phyloP scores from a whole-genome alignment of 148 eudicot species.

The Silene uniflora region DNA sequence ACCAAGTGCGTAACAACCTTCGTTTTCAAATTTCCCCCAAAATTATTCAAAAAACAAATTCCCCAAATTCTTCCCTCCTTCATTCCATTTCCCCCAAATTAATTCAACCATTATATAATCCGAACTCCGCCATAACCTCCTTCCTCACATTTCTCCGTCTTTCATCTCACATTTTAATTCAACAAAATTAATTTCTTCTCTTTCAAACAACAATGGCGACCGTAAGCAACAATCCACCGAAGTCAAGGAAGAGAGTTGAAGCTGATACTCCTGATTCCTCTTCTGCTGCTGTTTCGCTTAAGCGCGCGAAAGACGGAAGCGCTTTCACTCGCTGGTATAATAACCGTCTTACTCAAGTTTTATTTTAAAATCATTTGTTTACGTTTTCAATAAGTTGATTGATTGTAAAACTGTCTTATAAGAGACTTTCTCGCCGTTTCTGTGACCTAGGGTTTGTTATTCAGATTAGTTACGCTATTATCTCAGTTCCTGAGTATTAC shows the following conservation, averaged over 20 bases:
- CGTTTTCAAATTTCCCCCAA: background rate
- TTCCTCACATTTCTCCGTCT: background rate
- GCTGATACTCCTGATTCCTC: conserved; percentile 36
- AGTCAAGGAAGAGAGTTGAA: conserved; percentile 66
- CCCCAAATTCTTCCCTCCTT: no score
- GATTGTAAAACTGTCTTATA: no score
- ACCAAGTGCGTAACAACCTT: background rate
- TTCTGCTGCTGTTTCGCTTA: conserved; percentile 34
- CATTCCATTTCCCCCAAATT: background rate
- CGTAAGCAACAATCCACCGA: conserved; percentile 22
- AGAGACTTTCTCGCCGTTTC: no score
- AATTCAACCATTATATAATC: background rate
- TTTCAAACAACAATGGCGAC: conserved; percentile 27
- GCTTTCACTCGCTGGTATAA: conserved; percentile 63
- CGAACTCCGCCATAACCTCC: background rate
- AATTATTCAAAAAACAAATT: no score
- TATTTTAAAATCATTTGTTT: no score
- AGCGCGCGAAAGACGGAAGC: conserved; percentile 70
- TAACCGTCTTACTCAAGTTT: background rate
- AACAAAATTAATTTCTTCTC: background rate
- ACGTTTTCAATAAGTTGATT: no score
- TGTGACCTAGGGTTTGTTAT: no score
- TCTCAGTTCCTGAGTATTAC: no score
- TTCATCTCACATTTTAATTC: background rate
- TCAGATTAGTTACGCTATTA: no score